phyloP scores from a whole-genome alignment of 495 filamentous ascomycete species.

The Trichoderma gamsii region DNA sequence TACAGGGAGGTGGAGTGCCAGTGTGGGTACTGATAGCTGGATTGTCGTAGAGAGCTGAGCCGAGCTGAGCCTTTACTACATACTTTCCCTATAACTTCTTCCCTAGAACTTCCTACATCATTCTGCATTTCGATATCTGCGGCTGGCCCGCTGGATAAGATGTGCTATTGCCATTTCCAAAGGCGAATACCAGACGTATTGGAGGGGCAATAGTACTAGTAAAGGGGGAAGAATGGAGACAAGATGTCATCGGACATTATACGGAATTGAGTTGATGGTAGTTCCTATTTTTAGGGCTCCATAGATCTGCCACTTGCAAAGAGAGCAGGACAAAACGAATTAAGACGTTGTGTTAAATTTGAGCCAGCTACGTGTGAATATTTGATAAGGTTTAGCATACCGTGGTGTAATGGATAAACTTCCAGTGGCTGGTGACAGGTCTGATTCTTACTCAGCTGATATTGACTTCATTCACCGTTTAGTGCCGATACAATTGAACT shows the following conservation, averaged over 20 bases:
- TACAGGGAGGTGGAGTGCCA: not conserved
- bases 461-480: not conserved
- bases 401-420: not conserved
- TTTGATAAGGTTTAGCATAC: not conserved
- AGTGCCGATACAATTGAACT: not conserved
- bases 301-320: not conserved
- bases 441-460: constrained; percentile 10
- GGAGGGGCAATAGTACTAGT: not conserved
- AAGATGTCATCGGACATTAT: not conserved
- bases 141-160: not conserved
- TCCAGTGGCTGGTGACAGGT: constrained; percentile 5
- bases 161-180: not conserved
- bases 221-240: not conserved
- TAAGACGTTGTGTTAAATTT: not conserved
- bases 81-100: not conserved
- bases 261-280: not conserved
- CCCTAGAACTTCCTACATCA: not conserved
- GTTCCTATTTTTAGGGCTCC: constrained; percentile 8
- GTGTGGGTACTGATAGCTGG: not conserved
- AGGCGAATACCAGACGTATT: not conserved
- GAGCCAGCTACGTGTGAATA: not conserved
- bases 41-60: not conserved
- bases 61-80: not conserved
- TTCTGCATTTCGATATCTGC: not conserved
- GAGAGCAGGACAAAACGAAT: not conserved